phyloP scores from a whole-genome alignment of 805 yeast species.

The Candida maesae region DNA sequence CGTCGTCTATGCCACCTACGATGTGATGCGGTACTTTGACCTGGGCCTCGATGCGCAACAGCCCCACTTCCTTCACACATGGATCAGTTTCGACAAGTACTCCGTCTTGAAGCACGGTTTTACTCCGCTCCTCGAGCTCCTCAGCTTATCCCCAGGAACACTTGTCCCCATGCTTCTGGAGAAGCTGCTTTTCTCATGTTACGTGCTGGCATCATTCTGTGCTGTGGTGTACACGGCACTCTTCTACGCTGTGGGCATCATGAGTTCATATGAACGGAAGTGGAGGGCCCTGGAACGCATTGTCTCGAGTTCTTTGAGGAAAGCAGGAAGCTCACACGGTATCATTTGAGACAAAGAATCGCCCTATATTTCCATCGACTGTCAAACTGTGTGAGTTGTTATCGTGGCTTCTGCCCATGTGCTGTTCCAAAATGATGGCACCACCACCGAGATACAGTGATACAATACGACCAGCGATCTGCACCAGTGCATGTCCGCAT shows the following conservation, averaged over 20 bases:
- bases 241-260: constrained; percentile 19
- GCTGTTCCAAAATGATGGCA: too few species aligned
- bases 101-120: constrained; percentile 18
- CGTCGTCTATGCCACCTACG: constrained; percentile 18
- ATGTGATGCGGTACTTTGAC: constrained; percentile 9
- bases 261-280: constrained; percentile 21
- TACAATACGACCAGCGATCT: too few species aligned
- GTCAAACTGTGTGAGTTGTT: too few species aligned
- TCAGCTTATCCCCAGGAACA: constrained; percentile 1
- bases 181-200: constrained; percentile 4
- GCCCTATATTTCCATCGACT: too few species aligned
- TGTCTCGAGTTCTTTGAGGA: constrained; percentile 5
- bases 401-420: too few species aligned
- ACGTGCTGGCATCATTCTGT: constrained; percentile 7
- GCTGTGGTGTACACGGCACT: constrained; percentile 17
- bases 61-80: constrained; percentile 16
- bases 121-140: constrained; percentile 12
- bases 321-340: too few species aligned
- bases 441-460: too few species aligned
- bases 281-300: constrained; percentile 18
- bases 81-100: constrained; percentile 14
- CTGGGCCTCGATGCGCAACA: constrained; percentile 5
- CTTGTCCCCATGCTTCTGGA: neutral
- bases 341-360: too few species aligned
- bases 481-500: too few species aligned